Evolutionary conservation across 805 yeast genomes (phyloP).

Genomic region (Candida chilensis): DNA sequence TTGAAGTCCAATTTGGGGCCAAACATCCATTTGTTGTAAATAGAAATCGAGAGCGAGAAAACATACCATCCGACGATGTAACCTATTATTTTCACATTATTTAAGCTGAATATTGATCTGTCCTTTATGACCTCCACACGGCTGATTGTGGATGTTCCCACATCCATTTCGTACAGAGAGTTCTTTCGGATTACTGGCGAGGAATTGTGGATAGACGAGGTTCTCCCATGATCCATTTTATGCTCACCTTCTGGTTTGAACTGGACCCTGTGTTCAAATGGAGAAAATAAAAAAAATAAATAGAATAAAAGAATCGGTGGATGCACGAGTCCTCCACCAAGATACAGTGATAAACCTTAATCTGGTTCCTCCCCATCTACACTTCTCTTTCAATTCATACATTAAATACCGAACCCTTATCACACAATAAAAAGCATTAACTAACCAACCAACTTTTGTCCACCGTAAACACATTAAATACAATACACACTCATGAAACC

Average conservation of each 20-base stretch:
- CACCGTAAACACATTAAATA: not conserved
- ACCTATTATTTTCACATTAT: not conserved
- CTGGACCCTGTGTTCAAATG: too few species aligned
- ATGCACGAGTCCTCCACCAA: too few species aligned
- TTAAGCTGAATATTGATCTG: too few species aligned
- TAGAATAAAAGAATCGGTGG: too few species aligned
- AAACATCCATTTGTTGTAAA: constrained; percentile 98
- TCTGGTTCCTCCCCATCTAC: too few species aligned
- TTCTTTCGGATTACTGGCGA: not conserved
- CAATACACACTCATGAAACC: not conserved
- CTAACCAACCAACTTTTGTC: not conserved
- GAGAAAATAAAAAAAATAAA: too few species aligned
- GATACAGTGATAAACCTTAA: too few species aligned
- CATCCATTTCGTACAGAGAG: not conserved
- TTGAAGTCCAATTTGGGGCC: constrained; percentile 69
- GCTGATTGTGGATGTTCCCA: not conserved
- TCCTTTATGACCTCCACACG: too few species aligned
- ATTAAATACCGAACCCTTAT: not conserved
- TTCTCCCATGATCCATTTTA: not conserved
- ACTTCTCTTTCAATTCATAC: too few species aligned
- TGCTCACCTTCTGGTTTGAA: too few species aligned
- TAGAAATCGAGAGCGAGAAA: constrained; percentile 59
- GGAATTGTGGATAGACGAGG: not conserved
- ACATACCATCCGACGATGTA: constrained; percentile 57
- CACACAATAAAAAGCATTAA: not conserved